Evolutionary conservation across 2,329 filamentous ascomycete species (phyloP).

Genomic region (Leptographium galeiforme): DNA sequence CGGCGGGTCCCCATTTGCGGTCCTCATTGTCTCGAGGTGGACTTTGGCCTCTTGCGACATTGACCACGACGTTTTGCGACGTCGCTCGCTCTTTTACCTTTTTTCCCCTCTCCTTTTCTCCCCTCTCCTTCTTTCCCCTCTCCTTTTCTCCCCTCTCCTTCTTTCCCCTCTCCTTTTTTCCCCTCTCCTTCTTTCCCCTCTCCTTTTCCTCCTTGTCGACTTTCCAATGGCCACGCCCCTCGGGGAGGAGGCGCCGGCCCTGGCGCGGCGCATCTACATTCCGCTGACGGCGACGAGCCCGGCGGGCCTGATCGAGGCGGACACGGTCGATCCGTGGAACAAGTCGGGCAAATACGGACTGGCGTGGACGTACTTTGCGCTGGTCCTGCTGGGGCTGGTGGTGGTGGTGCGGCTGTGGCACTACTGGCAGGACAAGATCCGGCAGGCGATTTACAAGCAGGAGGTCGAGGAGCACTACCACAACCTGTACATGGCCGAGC

Average conservation of each 20-base stretch:
- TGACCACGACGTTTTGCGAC: no score
- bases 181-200: background rate
- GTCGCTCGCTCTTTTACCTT: background rate
- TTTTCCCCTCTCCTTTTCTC: no score
- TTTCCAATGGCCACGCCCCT: background rate
- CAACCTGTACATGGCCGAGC: slow-evolving; percentile 36
- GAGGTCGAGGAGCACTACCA: slow-evolving; percentile 55
- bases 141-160: no score
- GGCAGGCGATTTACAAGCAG: slow-evolving; percentile 79
- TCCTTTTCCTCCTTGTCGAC: no score
- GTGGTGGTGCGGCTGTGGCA: slow-evolving; percentile 67
- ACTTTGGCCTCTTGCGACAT: no score
- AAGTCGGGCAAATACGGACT: slow-evolving; percentile 74
- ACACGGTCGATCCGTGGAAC: slow-evolving; percentile 63
- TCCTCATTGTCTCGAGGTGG: no score
- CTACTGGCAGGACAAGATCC: slow-evolving; percentile 85
- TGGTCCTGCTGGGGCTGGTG: slow-evolving; percentile 56
- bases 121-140: background rate
- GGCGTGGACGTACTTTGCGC: slow-evolving; percentile 78
- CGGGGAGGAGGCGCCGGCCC: slow-evolving; percentile 11
- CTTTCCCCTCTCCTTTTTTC: background rate
- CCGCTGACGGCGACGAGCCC: slow-evolving; percentile 46
- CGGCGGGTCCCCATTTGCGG: no score
- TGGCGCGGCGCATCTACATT: slow-evolving; percentile 45
- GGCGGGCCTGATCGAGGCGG: slow-evolving; percentile 46